Evolutionary conservation across 495 filamentous ascomycete species (phyloP), one percentile per base, ranked within the genome.

Genomic region (Chaetomium cochliodes): DNA sequence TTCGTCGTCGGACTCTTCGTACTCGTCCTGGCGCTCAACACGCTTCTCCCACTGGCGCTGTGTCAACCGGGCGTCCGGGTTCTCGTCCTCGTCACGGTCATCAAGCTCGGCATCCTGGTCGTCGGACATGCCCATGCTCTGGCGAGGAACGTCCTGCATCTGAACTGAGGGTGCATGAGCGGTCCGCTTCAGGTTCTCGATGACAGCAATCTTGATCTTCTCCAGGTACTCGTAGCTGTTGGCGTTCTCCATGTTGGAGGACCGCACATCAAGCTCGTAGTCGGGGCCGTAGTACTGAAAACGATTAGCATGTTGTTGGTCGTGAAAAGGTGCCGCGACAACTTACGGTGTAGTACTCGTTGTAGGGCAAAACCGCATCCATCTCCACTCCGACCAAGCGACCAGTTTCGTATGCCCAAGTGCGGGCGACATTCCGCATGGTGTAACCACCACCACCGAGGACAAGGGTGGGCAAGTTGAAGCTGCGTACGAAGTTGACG

Each of bases 181-280:
- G 0, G 93, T 97, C 55, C 90, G 90, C 69, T 89, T 89, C 5
- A 99, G 85, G 70, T 99, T 99, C 62, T 96, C 92, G 54, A 97
- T 88, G 46, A 99, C 90, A 62, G 93, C 87, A 23, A 82, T 86
- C 73, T 92, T 93, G 76, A 99, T 99, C 80, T 97, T 97, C 67
- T 96, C 90, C 5, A 98, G 84, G 65, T 99, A 99, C 69, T 98
- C 94, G 64, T 80, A 83, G 37, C 90, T 92, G 73, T 99, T 99
- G 20, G 93, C 91, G 69, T 99, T 99, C 73, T 99, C 94, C 94
- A 98, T 99, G 68, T 99, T 99, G 4, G 92, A 96, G 12, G 94
- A 85, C 16, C 92, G 89, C 20, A 99, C 94, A 71, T 98, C 89
- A 30, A 99, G 85, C 74, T 96, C 90, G 73, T 94, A 99, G 70